Conservation (phyloP, 805 yeast species). For the Maudiozyma bulderi region DNA sequence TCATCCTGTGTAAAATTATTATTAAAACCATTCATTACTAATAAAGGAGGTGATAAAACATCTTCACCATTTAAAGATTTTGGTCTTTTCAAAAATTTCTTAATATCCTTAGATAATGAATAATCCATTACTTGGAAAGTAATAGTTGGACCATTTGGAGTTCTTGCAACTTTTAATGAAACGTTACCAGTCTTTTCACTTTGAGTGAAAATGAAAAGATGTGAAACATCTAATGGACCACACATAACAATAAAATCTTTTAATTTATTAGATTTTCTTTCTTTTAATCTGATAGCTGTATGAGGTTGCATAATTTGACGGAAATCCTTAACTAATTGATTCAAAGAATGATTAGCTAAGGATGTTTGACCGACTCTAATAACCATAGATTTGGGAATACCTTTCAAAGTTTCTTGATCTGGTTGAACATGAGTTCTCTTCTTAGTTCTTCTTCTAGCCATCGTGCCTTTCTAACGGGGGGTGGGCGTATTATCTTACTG, state of each 20-base stretch:
- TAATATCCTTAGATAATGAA: slow-evolving; percentile 74
- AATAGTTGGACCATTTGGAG: slow-evolving; percentile 92
- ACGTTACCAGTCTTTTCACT: slow-evolving; percentile 68
- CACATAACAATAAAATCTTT: slow-evolving; percentile 97
- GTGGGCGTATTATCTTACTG: neutral
- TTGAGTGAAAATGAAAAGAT: slow-evolving; percentile 79
- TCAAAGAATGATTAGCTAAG: slow-evolving; percentile 60
- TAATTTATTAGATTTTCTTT: slow-evolving; percentile 76
- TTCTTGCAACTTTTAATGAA: slow-evolving; percentile 70
- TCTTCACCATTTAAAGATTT: slow-evolving; percentile 67
- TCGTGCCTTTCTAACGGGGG: slow-evolving; percentile 10
- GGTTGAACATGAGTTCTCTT: slow-evolving; percentile 76
- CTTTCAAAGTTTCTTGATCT: slow-evolving; percentile 54
- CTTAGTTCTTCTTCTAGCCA: slow-evolving; percentile 57
- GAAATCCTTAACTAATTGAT: slow-evolving; percentile 79
- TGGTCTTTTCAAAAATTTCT: slow-evolving; percentile 61
- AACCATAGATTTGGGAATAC: slow-evolving; percentile 90
- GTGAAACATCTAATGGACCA: slow-evolving; percentile 90
- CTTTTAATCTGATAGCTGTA: slow-evolving; percentile 81
- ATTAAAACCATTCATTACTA: slow-evolving; percentile 86
- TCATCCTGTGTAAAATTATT: slow-evolving; percentile 8
- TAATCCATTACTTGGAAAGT: slow-evolving; percentile 72
- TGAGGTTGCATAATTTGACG: slow-evolving; percentile 92
- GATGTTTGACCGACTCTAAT: slow-evolving; percentile 59
- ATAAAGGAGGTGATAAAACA: slow-evolving; percentile 70